Evolutionary conservation across 768 basidiomycete species (phyloP), one percentile per base, ranked within the genome.

Genomic region (Amanita pseudoporphyria): DNA sequence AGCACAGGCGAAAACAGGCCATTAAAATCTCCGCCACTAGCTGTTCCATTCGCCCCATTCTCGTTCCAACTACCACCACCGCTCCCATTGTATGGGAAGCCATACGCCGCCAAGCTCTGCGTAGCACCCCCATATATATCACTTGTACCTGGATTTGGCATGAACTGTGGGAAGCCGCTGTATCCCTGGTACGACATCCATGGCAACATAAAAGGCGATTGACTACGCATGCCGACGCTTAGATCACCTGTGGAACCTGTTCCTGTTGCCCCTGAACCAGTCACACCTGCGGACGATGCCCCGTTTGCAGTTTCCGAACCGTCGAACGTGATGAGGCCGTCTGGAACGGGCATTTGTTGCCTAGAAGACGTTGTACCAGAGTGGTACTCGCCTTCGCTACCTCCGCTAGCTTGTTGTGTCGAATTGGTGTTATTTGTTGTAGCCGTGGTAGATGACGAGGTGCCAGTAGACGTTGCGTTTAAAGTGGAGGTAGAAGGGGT

Each of bases 311-410:
- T 37, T 13, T 58, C 52, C 24, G 54, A 57, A 1, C 53, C 53
- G 52, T 65, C 64, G 45, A 68, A 68, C 4, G 64, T 57, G 45
- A 67, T 60, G 9, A 69, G 56, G 33, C 60, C 61, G 3, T 65
- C 65, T 9, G 57, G 52, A 5, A 59, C 52, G 3, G 56, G 51
- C 33, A 56, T 43, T 1, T 57, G 52, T n/a, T 37, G 33, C 6
- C 42, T 18, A 37, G 45, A 38, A 35, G 39, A 52, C 39, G 51
- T 45, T 22, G 44, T 9, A 22, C 9, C 40, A 22, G 36, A 16
- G n/a, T 18, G 36, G 26, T 43, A 28, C n/a, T n/a, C 16, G 6
- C 24, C 21, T 7, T 16, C 4, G 7, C 16, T 24, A 9, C 7
- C 36, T 37, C 36, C 36, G 36, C 33, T 21, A 6, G 9, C 33